Percentiles rank a stretch among this genome's conserved stretches.
Evolutionary conservation across 2,329 filamentous ascomycete genomes (phyloP).

Genomic region (Graphiopsis chlorocephala): DNA sequence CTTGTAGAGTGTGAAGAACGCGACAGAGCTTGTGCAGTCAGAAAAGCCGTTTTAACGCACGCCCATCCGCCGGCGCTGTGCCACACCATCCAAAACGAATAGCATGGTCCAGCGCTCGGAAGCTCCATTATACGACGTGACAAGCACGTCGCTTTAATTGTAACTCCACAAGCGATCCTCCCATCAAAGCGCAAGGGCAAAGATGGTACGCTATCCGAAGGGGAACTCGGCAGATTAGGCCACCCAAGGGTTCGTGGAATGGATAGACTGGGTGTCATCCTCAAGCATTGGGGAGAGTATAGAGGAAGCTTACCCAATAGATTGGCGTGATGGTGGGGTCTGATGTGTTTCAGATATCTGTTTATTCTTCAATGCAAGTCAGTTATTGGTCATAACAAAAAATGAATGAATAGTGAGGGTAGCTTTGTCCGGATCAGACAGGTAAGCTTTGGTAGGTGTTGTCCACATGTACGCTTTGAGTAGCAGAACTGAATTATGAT

Average conservation of each 20-base stretch:
- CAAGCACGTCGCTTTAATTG: conserved; percentile 22
- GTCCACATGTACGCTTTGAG: conserved; percentile 36
- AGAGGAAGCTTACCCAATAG: conserved; percentile 18
- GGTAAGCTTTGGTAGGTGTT: conserved; percentile 37
- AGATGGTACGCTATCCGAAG: conserved; percentile 37
- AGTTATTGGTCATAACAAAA: neutral
- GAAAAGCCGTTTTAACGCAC: conserved; percentile 38
- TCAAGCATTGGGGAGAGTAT: conserved; percentile 21
- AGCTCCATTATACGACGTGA: conserved; percentile 30
- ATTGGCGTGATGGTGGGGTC: neutral
- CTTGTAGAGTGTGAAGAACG: neutral
- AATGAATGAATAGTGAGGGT: neutral
- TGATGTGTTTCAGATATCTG: neutral
- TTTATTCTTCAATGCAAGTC: neutral
- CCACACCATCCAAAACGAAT: conserved; percentile 36
- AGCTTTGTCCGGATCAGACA: conserved; percentile 32
- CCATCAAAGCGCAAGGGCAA: conserved; percentile 25
- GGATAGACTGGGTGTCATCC: conserved; percentile 41
- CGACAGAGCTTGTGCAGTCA: conserved; percentile 13
- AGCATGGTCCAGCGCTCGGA: conserved; percentile 32
- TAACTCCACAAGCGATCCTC: conserved; percentile 42
- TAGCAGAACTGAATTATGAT: conserved; percentile 42
- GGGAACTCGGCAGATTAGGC: conserved; percentile 36
- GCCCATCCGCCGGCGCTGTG: conserved; percentile 37
- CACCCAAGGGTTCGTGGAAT: conserved; percentile 38